Percentiles rank a stretch among this genome's conserved stretches.
Conservation (phyloP, 1,284 basidiomycete genomes). For the Mycena sp. region DNA sequence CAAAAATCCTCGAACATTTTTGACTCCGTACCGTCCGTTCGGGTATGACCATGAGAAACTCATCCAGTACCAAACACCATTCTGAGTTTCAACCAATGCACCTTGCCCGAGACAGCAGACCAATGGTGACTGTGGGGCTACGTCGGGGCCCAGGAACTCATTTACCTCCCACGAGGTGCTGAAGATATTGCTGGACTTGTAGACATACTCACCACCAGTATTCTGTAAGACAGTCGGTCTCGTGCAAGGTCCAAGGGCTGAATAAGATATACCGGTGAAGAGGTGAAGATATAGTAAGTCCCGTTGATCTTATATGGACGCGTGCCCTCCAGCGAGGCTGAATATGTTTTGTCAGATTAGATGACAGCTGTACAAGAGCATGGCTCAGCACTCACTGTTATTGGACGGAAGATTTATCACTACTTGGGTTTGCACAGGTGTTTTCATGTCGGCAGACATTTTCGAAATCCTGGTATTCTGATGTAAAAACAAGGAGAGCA, state of each 20-base stretch:
- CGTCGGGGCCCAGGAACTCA: neutral
- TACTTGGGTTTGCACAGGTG: constrained; percentile 22
- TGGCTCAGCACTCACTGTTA: neutral
- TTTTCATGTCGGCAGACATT: constrained; percentile 27
- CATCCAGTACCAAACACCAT: constrained; percentile 31
- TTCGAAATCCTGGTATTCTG: constrained; percentile 29
- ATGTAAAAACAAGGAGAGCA: neutral
- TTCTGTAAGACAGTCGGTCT: neutral
- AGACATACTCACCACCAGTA: neutral
- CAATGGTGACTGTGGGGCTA: neutral
- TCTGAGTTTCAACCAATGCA: constrained; percentile 26
- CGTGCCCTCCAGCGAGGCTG: constrained; percentile 28
- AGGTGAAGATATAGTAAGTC: constrained; percentile 33
- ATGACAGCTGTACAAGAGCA: neutral
- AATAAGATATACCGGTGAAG: constrained; percentile 16
- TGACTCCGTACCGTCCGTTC: constrained; percentile 19
- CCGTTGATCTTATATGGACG: constrained; percentile 33
- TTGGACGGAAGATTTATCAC: constrained; percentile 20
- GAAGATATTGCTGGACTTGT: constrained; percentile 25
- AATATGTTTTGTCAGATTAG: neutral
- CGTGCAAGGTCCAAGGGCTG: neutral
- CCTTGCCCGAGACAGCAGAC: constrained; percentile 30
- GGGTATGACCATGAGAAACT: constrained; percentile 33
- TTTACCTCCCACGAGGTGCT: constrained; percentile 25
- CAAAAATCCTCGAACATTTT: neutral